Base-by-base conservation (phyloP, 2,329 filamentous ascomycete species). In the Leptographium radiaticola region DNA sequence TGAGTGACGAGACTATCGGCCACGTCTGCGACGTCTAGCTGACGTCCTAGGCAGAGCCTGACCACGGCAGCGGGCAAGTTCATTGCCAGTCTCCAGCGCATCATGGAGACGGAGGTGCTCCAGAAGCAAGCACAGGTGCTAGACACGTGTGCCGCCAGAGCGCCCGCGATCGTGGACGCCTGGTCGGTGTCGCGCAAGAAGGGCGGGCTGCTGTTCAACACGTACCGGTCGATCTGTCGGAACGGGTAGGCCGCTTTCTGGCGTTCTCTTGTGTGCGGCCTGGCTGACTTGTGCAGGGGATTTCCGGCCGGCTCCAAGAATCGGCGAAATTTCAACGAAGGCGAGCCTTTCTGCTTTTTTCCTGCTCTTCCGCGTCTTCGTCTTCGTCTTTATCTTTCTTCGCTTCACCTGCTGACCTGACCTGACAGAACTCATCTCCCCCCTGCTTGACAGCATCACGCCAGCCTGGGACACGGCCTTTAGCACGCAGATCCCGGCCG, bases 381-480 rank as follows among this genome's bases (percentile, higher is more conserved):
- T 25, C 25, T 25, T 25, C 25, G 25, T 25, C 33, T 3, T 11
- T 40, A 1, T 30, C 25, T 15, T 44, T 15, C 36, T n/a, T 15
- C 30, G 8, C 18, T 10, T 15, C 18, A 6, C 7, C 34, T 18
- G 30, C 40, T 38, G 6, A 11, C 20, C 40, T 38, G 6, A 11
- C 20, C 34, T 10, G 11, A 25, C 7, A 52, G 50, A 55, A 7
- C 48, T 55, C 5, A 38, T 50, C 31, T 30, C 39, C 30, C 8
- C 36, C 1, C 49, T 55, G 4, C 39, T 55, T 9, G 51, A 30
- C 30, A 30, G 13, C 6, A 33, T 54, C 15, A 59, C 59, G 1
- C 57, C 52, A 18, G 53, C 56, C 12, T 68, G 66, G 66, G 64
- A 66, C 18, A 54, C 51, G 10, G 54, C 59, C 12, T 67, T 68